Evolutionary conservation across 495 filamentous ascomycete species (phyloP).

Genomic region (Pyrenula aspistea): DNA sequence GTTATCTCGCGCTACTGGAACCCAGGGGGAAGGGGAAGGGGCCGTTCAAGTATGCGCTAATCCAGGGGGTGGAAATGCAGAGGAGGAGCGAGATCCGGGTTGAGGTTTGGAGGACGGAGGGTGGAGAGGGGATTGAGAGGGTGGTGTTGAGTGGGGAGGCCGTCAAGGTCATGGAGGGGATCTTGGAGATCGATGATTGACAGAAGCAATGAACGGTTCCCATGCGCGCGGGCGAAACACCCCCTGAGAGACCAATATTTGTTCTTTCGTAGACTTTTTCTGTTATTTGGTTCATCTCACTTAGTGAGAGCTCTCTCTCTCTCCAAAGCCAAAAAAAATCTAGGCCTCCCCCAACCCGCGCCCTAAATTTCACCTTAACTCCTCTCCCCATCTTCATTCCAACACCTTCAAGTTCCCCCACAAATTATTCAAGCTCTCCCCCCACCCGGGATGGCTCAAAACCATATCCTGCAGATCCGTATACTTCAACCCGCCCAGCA

Average conservation of each 20-base stretch:
- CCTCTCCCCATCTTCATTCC: neutral
- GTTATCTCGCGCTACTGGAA: conserved; percentile 41
- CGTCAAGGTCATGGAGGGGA: conserved; percentile 46
- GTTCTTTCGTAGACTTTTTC: too few species aligned
- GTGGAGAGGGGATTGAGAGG: conserved; percentile 24
- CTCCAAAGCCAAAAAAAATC: too few species aligned
- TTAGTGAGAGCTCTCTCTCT: too few species aligned
- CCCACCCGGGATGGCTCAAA: conserved; percentile 36
- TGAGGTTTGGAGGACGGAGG: conserved; percentile 21
- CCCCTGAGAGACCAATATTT: too few species aligned
- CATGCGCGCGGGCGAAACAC: too few species aligned
- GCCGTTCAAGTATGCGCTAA: conserved; percentile 34
- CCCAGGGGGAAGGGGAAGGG: conserved; percentile 27
- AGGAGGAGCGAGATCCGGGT: conserved; percentile 48
- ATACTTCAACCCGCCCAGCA: conserved; percentile 30
- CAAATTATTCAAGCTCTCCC: conserved; percentile 38
- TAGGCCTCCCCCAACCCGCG: neutral
- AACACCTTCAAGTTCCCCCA: conserved; percentile 23
- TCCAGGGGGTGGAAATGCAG: conserved; percentile 74
- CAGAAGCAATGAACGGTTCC: too few species aligned
- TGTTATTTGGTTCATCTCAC: too few species aligned
- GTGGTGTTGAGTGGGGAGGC: conserved; percentile 44
- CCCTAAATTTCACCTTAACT: neutral
- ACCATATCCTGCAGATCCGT: conserved; percentile 26
- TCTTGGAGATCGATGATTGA: neutral